These are phyloP conservation scores for Cystofilobasidium bisporidii DNA, from an alignment of 768 basidiomycete genomes.

Conservation along the genomic window DNA sequence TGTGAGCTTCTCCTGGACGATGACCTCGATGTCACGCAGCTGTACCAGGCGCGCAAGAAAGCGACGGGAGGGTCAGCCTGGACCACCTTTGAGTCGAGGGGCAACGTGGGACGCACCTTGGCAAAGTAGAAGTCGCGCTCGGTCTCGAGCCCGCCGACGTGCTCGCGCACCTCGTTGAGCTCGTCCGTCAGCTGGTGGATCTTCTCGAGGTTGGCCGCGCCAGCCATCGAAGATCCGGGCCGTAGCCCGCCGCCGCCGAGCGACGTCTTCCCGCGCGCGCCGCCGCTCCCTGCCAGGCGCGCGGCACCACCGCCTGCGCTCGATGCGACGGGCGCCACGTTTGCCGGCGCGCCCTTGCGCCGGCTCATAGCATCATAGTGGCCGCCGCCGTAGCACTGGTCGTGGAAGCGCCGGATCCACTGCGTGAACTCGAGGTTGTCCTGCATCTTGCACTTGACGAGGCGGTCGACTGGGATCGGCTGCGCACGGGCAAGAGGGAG, in stretches of 20 bases:
- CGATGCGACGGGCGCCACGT: background rate
- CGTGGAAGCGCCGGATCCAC: slow-evolving; percentile 96
- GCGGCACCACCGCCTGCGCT: background rate
- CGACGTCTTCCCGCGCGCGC: slow-evolving; percentile 1
- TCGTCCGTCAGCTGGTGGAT: slow-evolving; percentile 58
- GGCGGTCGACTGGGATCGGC: slow-evolving; percentile 90
- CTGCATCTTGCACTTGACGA: slow-evolving; percentile 99
- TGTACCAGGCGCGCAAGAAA: slow-evolving; percentile 37
- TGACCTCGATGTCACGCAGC: slow-evolving; percentile 92
- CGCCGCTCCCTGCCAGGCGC: background rate
- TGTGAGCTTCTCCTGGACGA: slow-evolving; percentile 73
- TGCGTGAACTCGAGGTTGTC: slow-evolving; percentile 98
- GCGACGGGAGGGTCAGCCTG: background rate
- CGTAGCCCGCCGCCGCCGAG: background rate
- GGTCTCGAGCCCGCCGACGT: slow-evolving; percentile 87
- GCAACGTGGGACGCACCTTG: slow-evolving; percentile 53
- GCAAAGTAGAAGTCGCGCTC: slow-evolving; percentile 98
- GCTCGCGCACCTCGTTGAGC: slow-evolving; percentile 66
- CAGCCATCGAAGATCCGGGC: slow-evolving; percentile 13
- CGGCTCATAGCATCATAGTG: slow-evolving; percentile 76
- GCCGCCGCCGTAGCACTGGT: slow-evolving; percentile 75
- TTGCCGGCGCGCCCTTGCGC: slow-evolving; percentile 50
- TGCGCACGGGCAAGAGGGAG: slow-evolving; percentile 37
- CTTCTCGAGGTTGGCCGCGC: slow-evolving; percentile 52
- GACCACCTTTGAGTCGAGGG: too few species aligned